These are phyloP conservation scores for Acmispon strigosus DNA, from an alignment of 306 rosid genomes.

Conservation along the genomic window DNA sequence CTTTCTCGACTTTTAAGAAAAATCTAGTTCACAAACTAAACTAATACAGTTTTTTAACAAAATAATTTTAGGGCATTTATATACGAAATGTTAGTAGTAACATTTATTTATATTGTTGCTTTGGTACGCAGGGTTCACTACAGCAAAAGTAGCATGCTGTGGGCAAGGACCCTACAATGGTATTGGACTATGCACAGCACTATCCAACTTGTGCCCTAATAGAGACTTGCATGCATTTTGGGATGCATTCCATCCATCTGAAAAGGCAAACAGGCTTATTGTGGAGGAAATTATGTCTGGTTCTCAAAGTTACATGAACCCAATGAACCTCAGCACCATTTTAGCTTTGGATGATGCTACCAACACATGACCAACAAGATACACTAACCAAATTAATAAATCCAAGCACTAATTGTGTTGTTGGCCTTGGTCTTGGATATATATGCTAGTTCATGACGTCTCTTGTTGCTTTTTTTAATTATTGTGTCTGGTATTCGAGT, in stretches of 20 bases:
- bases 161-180: constrained; percentile 89
- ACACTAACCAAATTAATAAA: no score
- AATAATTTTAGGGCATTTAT: no score
- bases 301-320: constrained; percentile 47
- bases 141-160: constrained; percentile 68
- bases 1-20: no score
- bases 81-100: no score
- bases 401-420: no score
- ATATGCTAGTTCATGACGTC: no score
- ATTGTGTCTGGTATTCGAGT: no score
- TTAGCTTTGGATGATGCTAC: constrained; percentile 41
- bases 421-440: no score
- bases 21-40: no score
- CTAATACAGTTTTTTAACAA: no score
- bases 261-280: constrained; percentile 47
- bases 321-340: constrained; percentile 82
- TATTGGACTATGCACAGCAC: constrained; percentile 55
- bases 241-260: constrained; percentile 81
- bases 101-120: not conserved
- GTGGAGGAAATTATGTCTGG: constrained; percentile 43
- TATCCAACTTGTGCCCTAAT: constrained; percentile 52
- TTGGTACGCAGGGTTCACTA: constrained; percentile 39
- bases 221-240: constrained; percentile 61
- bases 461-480: no score
- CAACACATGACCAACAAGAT: not conserved